A percentile compares a stretch with the other conserved stretches of the same genome.
Conservation (phyloP, 441 rosid species). For the Pelargonium australe region DNA sequence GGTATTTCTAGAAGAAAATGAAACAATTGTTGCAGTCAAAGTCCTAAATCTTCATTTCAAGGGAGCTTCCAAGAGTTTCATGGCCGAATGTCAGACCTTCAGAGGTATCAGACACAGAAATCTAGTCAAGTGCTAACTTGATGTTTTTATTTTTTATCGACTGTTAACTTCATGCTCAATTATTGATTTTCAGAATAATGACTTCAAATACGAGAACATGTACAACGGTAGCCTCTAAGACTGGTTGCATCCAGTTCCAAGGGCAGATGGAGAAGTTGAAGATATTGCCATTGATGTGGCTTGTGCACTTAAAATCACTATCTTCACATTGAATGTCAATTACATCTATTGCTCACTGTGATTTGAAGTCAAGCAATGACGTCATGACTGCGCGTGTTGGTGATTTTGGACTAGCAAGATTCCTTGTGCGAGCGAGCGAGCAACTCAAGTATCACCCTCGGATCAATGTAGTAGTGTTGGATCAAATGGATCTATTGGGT, state of each 20-base stretch:
- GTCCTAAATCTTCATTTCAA: conserved; percentile 3
- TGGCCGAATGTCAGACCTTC: conserved; percentile 12
- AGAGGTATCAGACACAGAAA: conserved; percentile 9
- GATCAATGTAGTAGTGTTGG: not conserved
- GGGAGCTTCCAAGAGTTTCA: conserved; percentile 14
- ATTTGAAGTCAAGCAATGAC: conserved; percentile 15
- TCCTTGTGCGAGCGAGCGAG: not conserved
- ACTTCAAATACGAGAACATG: conserved; percentile 13
- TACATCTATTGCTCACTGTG: not conserved
- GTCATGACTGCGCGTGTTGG: conserved; percentile 7
- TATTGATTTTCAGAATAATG: not conserved
- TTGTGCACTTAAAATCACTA: not conserved
- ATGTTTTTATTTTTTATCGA: no score
- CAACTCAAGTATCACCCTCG: no score
- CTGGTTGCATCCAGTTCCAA: not conserved
- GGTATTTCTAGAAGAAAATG: not conserved
- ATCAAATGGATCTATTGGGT: not conserved
- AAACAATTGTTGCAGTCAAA: conserved; percentile 12
- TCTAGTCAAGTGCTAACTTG: conserved; percentile 3
- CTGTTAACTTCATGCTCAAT: conserved; percentile 12
- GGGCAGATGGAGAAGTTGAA: no score
- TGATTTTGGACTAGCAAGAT: conserved; percentile 12
- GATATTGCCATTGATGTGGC: not conserved
- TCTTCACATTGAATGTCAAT: not conserved
- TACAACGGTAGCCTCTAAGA: conserved; percentile 8